These are phyloP conservation scores for Lactarius psammicola DNA, from an alignment of 768 basidiomycete genomes.

Conservation along the genomic window DNA sequence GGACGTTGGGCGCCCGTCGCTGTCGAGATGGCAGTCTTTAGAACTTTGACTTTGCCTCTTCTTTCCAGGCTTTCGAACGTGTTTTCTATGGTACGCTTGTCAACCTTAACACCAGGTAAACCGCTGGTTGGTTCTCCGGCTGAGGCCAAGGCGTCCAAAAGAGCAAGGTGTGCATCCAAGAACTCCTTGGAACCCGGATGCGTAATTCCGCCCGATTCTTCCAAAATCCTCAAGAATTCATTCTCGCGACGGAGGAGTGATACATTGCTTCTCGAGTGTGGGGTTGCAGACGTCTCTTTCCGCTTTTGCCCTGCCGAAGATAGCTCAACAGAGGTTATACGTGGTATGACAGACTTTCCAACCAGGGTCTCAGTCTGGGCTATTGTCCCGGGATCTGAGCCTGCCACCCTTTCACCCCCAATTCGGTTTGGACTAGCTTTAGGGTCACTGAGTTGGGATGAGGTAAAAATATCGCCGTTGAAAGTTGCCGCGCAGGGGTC, in stretches of 20 bases:
- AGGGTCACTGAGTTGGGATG: not conserved
- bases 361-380: not conserved
- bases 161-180: constrained; percentile 59
- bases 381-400: not conserved
- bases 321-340: not conserved
- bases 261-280: constrained; percentile 56
- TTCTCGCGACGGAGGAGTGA: constrained; percentile 79
- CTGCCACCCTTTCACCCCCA: not conserved
- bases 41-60: constrained; percentile 64
- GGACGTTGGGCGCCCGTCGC: constrained; percentile 58
- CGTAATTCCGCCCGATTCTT: constrained; percentile 62
- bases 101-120: constrained; percentile 63
- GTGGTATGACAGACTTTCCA: not conserved
- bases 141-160: constrained; percentile 56
- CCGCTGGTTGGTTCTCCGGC: constrained; percentile 70
- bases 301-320: constrained; percentile 25
- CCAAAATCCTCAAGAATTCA: constrained; percentile 68
- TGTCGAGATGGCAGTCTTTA: constrained; percentile 62
- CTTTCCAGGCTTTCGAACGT: constrained; percentile 62
- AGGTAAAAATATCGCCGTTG: not conserved
- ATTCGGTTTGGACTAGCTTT: not conserved
- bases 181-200: constrained; percentile 69
- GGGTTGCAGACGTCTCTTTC: constrained; percentile 13
- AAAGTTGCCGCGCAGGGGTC: not conserved
- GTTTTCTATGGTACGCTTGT: constrained; percentile 66